Evolutionary conservation across 2,329 filamentous ascomycete species (phyloP).

Genomic region (Tolypocladium cylindrosporum): DNA sequence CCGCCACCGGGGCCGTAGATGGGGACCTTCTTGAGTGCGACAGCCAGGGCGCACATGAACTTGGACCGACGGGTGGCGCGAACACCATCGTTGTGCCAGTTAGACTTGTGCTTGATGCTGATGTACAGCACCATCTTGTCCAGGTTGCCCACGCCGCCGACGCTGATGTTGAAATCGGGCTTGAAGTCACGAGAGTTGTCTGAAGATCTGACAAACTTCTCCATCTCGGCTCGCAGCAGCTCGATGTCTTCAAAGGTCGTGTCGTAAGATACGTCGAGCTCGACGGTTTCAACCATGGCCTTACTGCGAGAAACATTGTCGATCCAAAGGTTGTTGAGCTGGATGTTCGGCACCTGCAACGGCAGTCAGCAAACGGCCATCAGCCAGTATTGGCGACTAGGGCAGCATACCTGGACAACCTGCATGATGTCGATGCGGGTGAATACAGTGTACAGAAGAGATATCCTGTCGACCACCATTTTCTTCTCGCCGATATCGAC

Average conservation of each 20-base stretch:
- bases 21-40: conserved; percentile 77
- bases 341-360: conserved; percentile 71
- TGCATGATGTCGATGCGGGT: conserved; percentile 74
- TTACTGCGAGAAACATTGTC: conserved; percentile 89
- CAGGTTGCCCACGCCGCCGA: conserved; percentile 71
- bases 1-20: conserved; percentile 75
- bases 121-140: conserved; percentile 79
- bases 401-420: conserved; percentile 42
- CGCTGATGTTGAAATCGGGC: conserved; percentile 68
- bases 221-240: conserved; percentile 73
- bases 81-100: conserved; percentile 80
- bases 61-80: conserved; percentile 78
- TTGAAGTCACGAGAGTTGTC: conserved; percentile 91
- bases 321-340: conserved; percentile 86
- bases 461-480: conserved; percentile 86
- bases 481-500: conserved; percentile 66
- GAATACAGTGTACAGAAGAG: conserved; percentile 87
- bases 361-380: not conserved
- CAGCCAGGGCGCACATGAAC: conserved; percentile 88
- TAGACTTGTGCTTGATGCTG: conserved; percentile 84
- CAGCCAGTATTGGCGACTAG: not conserved
- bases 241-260: conserved; percentile 87
- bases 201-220: conserved; percentile 69
- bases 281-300: conserved; percentile 79
- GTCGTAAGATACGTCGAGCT: conserved; percentile 73